Evolutionary conservation across 2,329 filamentous ascomycete genomes (phyloP).

Genomic region (Sporothrix euskadiensis): DNA sequence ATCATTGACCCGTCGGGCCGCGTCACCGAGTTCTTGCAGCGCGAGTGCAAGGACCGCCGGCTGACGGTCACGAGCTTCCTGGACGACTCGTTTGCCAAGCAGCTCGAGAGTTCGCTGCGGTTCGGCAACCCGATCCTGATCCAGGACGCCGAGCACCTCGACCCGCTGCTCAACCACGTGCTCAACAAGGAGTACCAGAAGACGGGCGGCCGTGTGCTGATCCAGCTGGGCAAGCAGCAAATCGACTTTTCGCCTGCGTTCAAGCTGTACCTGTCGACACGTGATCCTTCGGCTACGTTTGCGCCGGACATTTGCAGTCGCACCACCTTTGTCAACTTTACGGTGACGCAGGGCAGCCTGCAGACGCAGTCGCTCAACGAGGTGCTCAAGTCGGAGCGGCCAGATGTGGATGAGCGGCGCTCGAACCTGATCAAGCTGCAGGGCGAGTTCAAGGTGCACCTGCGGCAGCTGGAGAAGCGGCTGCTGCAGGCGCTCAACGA

Average conservation of each 20-base stretch:
- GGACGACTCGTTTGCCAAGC: conserved; percentile 97
- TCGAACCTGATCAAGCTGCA: conserved; percentile 98
- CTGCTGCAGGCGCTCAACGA: conserved; percentile 94
- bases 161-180: conserved; percentile 96
- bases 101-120: conserved; percentile 91
- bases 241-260: conserved; percentile 98
- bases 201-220: conserved; percentile 94
- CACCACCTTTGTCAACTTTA: conserved; percentile 99
- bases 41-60: conserved; percentile 80
- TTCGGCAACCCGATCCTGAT: conserved; percentile 99
- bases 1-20: conserved; percentile 97
- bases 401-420: conserved; percentile 92
- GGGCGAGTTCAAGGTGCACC: conserved; percentile 98
- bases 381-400: conserved; percentile 93
- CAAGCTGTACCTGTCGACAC: conserved; percentile 90
- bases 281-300: conserved; percentile 92
- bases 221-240: conserved; percentile 97
- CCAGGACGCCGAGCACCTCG: conserved; percentile 94
- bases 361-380: conserved; percentile 98
- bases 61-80: conserved; percentile 97
- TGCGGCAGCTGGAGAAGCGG: conserved; percentile 91
- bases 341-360: conserved; percentile 96
- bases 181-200: conserved; percentile 99
- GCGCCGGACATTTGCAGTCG: conserved; percentile 96
- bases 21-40: conserved; percentile 91